Percentiles rank a stretch among this genome's conserved stretches.
These are phyloP conservation scores for Cryoendolithus antarcticus DNA, from an alignment of 2,329 filamentous ascomycete genomes.

Conservation along the genomic window DNA sequence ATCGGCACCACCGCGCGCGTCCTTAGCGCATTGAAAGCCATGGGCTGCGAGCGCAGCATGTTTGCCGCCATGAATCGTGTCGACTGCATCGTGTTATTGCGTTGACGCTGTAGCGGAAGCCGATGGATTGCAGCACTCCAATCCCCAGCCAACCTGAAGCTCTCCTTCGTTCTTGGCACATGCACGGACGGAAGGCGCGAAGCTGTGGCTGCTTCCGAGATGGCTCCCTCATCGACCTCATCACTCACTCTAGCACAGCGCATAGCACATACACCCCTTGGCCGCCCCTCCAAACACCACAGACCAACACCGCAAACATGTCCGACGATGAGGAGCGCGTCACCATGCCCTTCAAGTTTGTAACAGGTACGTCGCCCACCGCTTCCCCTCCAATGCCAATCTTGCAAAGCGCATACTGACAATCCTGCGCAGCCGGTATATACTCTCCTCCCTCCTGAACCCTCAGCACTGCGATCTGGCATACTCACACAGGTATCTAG, in stretches of 20 bases:
- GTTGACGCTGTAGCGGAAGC: constrained; percentile 1
- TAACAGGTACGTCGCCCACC: constrained; percentile 63
- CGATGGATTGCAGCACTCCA: too few species aligned
- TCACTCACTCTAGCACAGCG: constrained; percentile 9
- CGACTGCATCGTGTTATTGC: constrained; percentile 21
- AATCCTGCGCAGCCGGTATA: constrained; percentile 21
- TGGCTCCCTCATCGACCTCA: constrained; percentile 6
- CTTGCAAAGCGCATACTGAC: constrained; percentile 17
- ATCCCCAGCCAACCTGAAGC: too few species aligned
- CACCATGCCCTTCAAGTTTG: constrained; percentile 99
- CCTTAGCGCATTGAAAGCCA: too few species aligned
- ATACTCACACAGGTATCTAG: constrained; percentile 33
- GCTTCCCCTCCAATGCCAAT: constrained; percentile 18
- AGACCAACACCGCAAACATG: constrained; percentile 54
- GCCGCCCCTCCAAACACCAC: constrained; percentile 7
- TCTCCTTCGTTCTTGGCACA: too few species aligned
- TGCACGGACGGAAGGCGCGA: too few species aligned
- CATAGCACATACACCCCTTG: constrained; percentile 7
- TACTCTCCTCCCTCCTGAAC: constrained; percentile 2
- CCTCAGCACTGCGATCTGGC: not conserved
- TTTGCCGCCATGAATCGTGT: constrained; percentile 26
- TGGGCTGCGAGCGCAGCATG: constrained; percentile 8
- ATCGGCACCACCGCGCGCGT: too few species aligned
- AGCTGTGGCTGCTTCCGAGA: too few species aligned
- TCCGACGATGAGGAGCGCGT: constrained; percentile 78